Base-by-base conservation (phyloP, 2,329 filamentous ascomycete genomes). In the Fusarium acutatum region DNA sequence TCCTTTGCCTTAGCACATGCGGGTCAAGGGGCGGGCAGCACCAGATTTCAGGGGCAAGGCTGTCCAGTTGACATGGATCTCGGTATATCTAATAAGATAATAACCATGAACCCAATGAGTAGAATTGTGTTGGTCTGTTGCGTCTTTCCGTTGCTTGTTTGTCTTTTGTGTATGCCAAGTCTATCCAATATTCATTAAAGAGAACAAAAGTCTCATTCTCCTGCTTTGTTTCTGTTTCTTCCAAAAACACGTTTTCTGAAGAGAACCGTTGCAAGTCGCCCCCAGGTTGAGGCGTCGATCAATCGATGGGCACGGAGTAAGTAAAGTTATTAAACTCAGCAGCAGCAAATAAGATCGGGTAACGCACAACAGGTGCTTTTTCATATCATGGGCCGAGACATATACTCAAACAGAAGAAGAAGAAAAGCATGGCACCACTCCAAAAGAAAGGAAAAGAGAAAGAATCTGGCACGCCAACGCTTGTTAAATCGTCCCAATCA, bases 1-100 rank as follows among this genome's bases (percentile, higher is more conserved):
- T 73, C 52, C 52, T 64, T 17, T 57, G 62, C 52, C 50, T 60
- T 34, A 35, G 54, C 20, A 28, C 64, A 60, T 69, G 67, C 71
- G 67, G 72, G 71, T 75, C 72, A 74, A 71, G 72, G 71, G 68
- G 68, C 64, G 38, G 49, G 69, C 64, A 75, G 72, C 69, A 71
- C 69, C 66, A 75, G 72, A 75, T 75, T 75, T 75, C 72, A 75
- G 72, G 72, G 72, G 72, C 72, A 75, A 69, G 71, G 53, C 68
- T 72, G 53, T 50, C 46, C 15, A 32, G 46, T 61, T 59, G 60
- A 50, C 71, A 74, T 63, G 72, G 72, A 66, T 69, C 49, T 64
- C 22, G 34, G 40, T 37, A 38, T 53, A 38, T 53, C 24, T 47
- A 62, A 37, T 50, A 13, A 50, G 47, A 50, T 50, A 24, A 24